phyloP scores from a whole-genome alignment of 352 stramenopile genomes.

The Phytophthora syringae region DNA sequence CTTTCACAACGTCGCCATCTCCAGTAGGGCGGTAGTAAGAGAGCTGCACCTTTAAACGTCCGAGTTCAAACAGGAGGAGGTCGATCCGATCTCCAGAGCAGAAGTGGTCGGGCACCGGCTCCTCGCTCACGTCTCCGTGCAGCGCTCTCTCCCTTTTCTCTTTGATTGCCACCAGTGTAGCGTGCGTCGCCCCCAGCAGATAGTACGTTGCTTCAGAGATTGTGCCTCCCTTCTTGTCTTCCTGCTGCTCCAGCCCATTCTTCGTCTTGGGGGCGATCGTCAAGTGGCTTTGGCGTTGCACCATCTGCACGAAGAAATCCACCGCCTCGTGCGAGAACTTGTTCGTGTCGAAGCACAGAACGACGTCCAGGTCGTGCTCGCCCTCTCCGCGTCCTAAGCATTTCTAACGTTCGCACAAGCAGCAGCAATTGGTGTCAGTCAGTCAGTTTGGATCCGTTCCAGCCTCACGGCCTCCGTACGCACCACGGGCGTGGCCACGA shows the following conservation, averaged over 20 bases:
- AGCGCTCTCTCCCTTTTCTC: slow-evolving; percentile 58
- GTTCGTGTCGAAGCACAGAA: slow-evolving; percentile 78
- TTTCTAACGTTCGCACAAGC: slow-evolving; percentile 61
- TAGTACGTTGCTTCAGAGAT: slow-evolving; percentile 48
- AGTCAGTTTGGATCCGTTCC: too few relatives aligned
- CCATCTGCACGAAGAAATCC: slow-evolving; percentile 74
- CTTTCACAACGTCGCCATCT: slow-evolving; percentile 4
- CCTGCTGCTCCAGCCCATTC: slow-evolving; percentile 41
- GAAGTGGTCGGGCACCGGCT: slow-evolving; percentile 54
- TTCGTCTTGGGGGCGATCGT: slow-evolving; percentile 53
- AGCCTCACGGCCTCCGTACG: slow-evolving; percentile 4
- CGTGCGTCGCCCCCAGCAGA: slow-evolving; percentile 56
- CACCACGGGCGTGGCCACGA: slow-evolving; percentile 74
- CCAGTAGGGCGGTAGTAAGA: slow-evolving; percentile 16
- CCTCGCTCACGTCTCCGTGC: slow-evolving; percentile 50
- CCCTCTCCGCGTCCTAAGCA: slow-evolving; percentile 52
- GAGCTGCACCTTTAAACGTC: slow-evolving; percentile 54
- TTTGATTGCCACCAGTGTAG: slow-evolving; percentile 67
- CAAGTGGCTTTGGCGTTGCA: slow-evolving; percentile 70
- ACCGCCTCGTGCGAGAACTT: slow-evolving; percentile 52
- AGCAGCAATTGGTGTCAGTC: too few relatives aligned
- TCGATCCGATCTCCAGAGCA: slow-evolving; percentile 80
- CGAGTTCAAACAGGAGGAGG: slow-evolving; percentile 76
- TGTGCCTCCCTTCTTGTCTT: slow-evolving; percentile 24
- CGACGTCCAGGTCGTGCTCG: slow-evolving; percentile 74